These are phyloP conservation scores for Solanum dulcamara DNA, from an alignment of 257 asterid species.

Conservation along the genomic window DNA sequence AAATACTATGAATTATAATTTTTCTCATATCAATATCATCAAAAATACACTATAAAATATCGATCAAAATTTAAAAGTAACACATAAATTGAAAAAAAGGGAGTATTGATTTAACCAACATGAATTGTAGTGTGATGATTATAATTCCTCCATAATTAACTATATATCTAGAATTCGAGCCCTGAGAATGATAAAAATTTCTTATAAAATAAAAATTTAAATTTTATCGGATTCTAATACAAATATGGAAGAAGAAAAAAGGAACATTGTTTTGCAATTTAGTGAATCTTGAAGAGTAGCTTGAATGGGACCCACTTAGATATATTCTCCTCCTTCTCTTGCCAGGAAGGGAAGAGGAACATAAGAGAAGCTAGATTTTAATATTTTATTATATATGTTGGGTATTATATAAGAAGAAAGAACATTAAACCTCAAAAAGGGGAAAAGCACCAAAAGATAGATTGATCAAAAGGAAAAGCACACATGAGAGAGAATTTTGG, in stretches of 20 bases:
- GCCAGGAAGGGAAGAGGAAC: neutral
- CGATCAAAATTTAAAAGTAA: no score
- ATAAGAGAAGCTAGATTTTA: neutral
- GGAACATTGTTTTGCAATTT: neutral
- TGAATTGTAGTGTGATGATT: no score
- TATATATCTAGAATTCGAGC: no score
- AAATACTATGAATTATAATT: no score
- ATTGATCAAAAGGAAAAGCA: conserved; percentile 55
- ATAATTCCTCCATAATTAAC: no score
- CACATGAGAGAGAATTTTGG: conserved; percentile 2
- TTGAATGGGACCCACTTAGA: neutral
- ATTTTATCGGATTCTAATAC: no score
- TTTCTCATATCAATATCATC: no score
- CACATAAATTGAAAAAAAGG: no score
- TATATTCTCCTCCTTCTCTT: neutral
- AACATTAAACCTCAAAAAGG: conserved; percentile 36
- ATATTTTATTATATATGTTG: neutral
- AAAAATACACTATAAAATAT: no score
- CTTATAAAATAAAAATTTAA: no score
- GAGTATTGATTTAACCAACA: no score
- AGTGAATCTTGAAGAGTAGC: neutral
- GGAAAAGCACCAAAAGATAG: conserved; percentile 66
- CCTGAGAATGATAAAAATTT: no score
- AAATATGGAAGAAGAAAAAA: neutral
- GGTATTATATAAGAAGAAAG: neutral